Evolutionary conservation across 306 rosid genomes (phyloP), one percentile per base, ranked within the genome.

Genomic region (Dalbergia oliveri): DNA sequence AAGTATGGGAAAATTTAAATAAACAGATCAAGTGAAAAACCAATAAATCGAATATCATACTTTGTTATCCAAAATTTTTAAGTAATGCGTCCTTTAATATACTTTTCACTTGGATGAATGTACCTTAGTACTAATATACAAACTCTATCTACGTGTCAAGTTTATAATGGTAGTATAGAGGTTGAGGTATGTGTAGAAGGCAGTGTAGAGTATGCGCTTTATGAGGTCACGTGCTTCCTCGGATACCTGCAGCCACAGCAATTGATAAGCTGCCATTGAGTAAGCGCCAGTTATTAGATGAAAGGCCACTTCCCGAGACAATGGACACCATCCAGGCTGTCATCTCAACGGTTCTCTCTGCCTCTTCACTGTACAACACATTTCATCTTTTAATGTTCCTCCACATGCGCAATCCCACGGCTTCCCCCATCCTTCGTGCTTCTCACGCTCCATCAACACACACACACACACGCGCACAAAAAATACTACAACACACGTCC

Each of bases 291-390:
- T 75, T 37, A 37, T 4, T 79, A 84, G 83, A 71, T 23, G 10
- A n/a, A 23, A 43, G 60, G 67, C 8, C 83, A 69, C 79, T 83
- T 88, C 86, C 86, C 88, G 16, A 85, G 86, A 12, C 19, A 41
- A 11, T 75, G 67, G 81, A 44, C 11, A 15, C n/a, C 66, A 21
- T 75, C 88, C 89, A 86, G 92, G 66, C 90, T 88, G 94, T 86
- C 56, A 47, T 78, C 74, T 47, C 37, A 86, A 78, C 80, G 78
- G 73, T 63, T 54, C 53, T 75, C 58, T 71, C 58, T 54, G 53
- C 76, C 77, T 72, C 53, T 37, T 56, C 65, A 33, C 34, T 5
- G 39, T n/a, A 33, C 35, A 49, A 13, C 60, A 44, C 44, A 15
- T 9, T 51, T 70, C 26, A 4, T 10, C 31, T 51, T 34, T 51